Base-by-base conservation (phyloP, 169 alveolate species). In the Plasmodium vivax region DNA sequence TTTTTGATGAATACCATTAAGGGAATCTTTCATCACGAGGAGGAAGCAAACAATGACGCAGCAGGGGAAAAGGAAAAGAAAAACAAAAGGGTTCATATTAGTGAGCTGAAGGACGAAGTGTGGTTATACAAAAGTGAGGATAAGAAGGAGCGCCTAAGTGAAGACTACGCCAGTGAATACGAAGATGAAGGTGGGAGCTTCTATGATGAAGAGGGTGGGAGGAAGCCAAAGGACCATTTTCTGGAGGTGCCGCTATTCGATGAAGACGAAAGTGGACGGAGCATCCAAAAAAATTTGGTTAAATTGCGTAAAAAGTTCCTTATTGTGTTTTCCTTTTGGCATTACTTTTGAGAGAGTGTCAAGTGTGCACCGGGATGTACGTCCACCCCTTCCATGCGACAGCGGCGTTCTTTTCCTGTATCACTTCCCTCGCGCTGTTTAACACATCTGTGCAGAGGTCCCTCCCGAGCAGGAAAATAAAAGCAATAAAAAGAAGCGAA, bases 231-330 rank as follows among this genome's bases (percentile, higher is more conserved):
- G 32, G 87, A 81, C 4, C 95, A 92, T 82, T 92, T 92, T 82
- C 82, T 92, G 47, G 95, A 92, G 83, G 95, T 92, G 14, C 95
- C 95, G 12, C 75, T 92, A 54, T 92, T 92, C 77, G 95, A 92
- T 82, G 95, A 92, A 72, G 95, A 92, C 75, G 84, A 92, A 7
- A 32, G 58, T 82, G 95, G 92, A 23, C 83, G 58, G 32, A 51
- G 43, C 32, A 82, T 92, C 74, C 82, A 92, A 82, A 92, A 74
- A 27, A 71, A 73, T 16, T 71, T 92, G 85, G 94, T 88, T 80
- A 88, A 74, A 51, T 19, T 75, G 62, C 47, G 41, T 34, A 34
- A 34, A 75, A 62, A 68, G 16, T 3, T 19, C 74, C 23, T 32
- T 71, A 62, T 68, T 23, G 47, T 36, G 30, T 68, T 68, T 62